These are phyloP conservation scores for Colletotrichum chrysophilum DNA, from an alignment of 2,329 filamentous ascomycete genomes.

Conservation along the genomic window DNA sequence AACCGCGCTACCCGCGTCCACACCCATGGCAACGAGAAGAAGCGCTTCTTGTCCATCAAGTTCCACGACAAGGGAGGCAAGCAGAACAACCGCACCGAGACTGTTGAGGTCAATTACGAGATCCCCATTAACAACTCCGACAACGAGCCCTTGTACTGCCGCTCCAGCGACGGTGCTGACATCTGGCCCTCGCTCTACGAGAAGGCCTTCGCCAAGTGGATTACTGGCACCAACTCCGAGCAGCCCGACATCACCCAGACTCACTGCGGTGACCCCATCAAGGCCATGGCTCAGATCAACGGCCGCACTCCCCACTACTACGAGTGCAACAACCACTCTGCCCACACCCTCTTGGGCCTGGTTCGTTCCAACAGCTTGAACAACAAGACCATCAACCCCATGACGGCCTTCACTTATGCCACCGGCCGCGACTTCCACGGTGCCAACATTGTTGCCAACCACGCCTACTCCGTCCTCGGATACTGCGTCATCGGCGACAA, in stretches of 20 bases:
- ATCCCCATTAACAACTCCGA: conserved; percentile 49
- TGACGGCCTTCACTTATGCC: conserved; percentile 46
- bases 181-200: conserved; percentile 52
- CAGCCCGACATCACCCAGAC: conserved; percentile 46
- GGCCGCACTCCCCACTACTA: conserved; percentile 41
- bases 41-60: conserved; percentile 34
- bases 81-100: conserved; percentile 42
- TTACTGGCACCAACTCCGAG: conserved; percentile 33
- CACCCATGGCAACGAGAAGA: conserved; percentile 29
- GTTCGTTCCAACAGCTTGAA: conserved; percentile 45
- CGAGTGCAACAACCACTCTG: conserved; percentile 34
- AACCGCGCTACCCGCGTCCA: conserved; percentile 37
- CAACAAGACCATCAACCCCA: conserved; percentile 47
- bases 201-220: conserved; percentile 53
- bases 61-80: conserved; percentile 50
- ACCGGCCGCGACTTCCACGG: conserved; percentile 41
- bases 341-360: conserved; percentile 38
- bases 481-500: conserved; percentile 38
- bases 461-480: conserved; percentile 48
- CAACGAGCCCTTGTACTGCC: conserved; percentile 46
- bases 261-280: conserved; percentile 46
- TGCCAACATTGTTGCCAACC: conserved; percentile 48
- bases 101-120: conserved; percentile 46
- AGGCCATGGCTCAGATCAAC: conserved; percentile 50
- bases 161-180: conserved; percentile 43